A percentile compares a stretch with the other conserved stretches of the same genome.
Conservation (phyloP, 371 early-diverging fungal genomes). For the Batkoa obscura region DNA sequence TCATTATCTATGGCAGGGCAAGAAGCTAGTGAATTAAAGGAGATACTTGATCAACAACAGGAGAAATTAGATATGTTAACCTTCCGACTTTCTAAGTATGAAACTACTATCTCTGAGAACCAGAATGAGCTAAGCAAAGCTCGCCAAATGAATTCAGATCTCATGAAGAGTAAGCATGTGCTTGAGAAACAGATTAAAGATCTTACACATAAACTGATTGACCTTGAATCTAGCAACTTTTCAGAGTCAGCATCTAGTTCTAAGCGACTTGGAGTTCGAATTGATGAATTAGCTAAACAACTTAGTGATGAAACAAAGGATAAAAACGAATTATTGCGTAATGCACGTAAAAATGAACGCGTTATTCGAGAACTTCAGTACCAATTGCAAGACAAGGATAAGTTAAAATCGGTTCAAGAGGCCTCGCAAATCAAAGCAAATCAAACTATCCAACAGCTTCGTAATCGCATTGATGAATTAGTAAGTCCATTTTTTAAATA, state of each 20-base stretch:
- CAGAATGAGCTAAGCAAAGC: conserved; percentile 44
- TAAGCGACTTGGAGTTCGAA: conserved; percentile 31
- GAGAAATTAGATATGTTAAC: conserved; percentile 24
- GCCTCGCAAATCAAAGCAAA: conserved; percentile 50
- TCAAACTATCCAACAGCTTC: conserved; percentile 40
- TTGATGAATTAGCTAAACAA: conserved; percentile 39
- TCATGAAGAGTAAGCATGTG: conserved; percentile 30
- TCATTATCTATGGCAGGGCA: conserved; percentile 26
- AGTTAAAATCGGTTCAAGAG: conserved; percentile 35
- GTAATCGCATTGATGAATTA: conserved; percentile 46
- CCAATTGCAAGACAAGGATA: conserved; percentile 55
- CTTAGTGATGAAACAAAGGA: conserved; percentile 41
- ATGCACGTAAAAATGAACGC: conserved; percentile 46
- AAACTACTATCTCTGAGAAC: conserved; percentile 25
- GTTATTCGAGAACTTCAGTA: conserved; percentile 63
- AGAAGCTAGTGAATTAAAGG: conserved; percentile 31
- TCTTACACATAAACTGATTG: conserved; percentile 43
- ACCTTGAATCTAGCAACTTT: conserved; percentile 40
- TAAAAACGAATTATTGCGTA: conserved; percentile 31
- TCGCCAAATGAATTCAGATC: conserved; percentile 29
- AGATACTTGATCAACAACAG: conserved; percentile 49
- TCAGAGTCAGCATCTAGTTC: conserved; percentile 24
- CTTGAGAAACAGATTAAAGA: conserved; percentile 68
- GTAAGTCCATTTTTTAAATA: conserved; percentile 17
- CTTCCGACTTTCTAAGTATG: conserved; percentile 40